These are phyloP conservation scores for Penicillium silybi DNA, from an alignment of 495 filamentous ascomycete species.

Conservation along the genomic window DNA sequence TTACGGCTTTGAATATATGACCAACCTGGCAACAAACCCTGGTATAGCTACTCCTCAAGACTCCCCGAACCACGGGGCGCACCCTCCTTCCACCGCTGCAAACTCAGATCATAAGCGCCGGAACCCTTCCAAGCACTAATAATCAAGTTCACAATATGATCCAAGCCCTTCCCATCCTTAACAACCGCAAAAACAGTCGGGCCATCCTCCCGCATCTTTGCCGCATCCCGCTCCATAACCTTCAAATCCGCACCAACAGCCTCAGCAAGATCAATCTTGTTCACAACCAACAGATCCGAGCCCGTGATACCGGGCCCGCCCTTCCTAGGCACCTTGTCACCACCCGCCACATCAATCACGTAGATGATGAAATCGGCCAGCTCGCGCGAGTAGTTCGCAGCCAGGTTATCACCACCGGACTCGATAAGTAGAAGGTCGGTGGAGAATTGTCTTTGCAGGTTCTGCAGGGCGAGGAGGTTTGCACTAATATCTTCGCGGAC, in stretches of 20 bases:
- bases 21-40: not conserved
- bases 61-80: constrained; percentile 44
- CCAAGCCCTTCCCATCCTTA: constrained; percentile 80
- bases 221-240: constrained; percentile 93
- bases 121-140: constrained; percentile 88
- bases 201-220: constrained; percentile 93
- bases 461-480: constrained; percentile 88
- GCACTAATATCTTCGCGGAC: constrained; percentile 95
- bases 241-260: constrained; percentile 83
- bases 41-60: constrained; percentile 29
- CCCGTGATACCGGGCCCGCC: constrained; percentile 97
- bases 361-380: constrained; percentile 97
- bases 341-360: constrained; percentile 96
- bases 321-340: constrained; percentile 94
- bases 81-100: constrained; percentile 51
- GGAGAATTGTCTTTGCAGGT: constrained; percentile 70
- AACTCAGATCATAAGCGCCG: constrained; percentile 61
- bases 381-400: constrained; percentile 92
- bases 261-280: constrained; percentile 94
- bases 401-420: constrained; percentile 91
- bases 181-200: constrained; percentile 97
- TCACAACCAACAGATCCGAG: constrained; percentile 85
- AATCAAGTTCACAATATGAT: constrained; percentile 83
- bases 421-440: constrained; percentile 85
- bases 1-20: not conserved